Percentiles rank a stretch among this genome's conserved stretches.
Conservation (phyloP, 2,329 filamentous ascomycete species). For the Venturiaceae sp. region DNA sequence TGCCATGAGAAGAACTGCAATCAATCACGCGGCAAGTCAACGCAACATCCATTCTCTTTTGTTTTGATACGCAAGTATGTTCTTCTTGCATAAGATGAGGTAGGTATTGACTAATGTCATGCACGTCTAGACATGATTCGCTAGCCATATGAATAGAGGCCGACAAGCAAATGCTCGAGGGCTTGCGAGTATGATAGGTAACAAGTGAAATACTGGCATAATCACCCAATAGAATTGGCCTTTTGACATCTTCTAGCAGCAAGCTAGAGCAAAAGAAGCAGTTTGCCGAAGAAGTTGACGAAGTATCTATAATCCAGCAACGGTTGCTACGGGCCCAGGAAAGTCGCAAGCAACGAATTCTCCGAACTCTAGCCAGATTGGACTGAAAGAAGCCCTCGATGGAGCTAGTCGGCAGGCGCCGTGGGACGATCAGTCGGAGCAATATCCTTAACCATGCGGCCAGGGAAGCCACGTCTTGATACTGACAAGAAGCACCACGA, state of each 20-base stretch:
- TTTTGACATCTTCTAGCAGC: background rate
- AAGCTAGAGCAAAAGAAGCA: too few relatives aligned
- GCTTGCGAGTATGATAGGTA: background rate
- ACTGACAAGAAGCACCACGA: background rate
- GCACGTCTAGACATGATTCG: too few relatives aligned
- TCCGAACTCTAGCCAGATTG: background rate
- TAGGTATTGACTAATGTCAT: too few relatives aligned
- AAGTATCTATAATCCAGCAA: background rate
- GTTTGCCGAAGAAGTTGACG: background rate
- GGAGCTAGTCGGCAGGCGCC: background rate
- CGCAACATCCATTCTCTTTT: too few relatives aligned
- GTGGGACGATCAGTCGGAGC: background rate
- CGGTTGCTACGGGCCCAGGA: background rate
- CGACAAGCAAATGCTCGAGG: background rate
- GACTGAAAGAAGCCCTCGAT: background rate
- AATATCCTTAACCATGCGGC: background rate
- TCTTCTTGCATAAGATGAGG: too few relatives aligned
- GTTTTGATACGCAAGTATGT: too few relatives aligned
- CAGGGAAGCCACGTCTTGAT: background rate
- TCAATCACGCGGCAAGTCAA: too few relatives aligned
- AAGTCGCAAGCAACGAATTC: background rate
- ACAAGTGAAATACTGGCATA: background rate
- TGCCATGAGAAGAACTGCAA: too few relatives aligned
- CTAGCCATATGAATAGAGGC: too few relatives aligned
- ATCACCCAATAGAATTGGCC: background rate